Evolutionary conservation across 805 yeast genomes (phyloP).

Genomic region (Candida pini): DNA sequence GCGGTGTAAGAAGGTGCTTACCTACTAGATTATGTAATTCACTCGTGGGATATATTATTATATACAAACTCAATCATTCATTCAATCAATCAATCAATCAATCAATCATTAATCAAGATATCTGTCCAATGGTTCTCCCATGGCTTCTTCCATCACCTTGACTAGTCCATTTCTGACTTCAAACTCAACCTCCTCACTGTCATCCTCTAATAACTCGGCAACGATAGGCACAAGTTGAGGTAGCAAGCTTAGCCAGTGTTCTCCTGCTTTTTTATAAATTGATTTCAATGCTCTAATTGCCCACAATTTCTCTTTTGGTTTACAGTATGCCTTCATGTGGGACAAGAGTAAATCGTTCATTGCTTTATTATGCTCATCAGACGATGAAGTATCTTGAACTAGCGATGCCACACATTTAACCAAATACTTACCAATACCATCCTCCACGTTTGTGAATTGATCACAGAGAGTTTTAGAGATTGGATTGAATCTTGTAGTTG

Average conservation of each 20-base stretch:
- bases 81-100: not conserved
- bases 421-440: conserved; percentile 69
- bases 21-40: too few species aligned
- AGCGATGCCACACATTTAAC: conserved; percentile 76
- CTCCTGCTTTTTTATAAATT: conserved; percentile 88
- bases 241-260: conserved; percentile 83
- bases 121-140: conserved; percentile 93
- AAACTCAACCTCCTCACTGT: conserved; percentile 85
- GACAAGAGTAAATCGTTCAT: conserved; percentile 59
- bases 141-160: conserved; percentile 81
- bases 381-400: conserved; percentile 58
- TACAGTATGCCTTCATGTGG: conserved; percentile 61
- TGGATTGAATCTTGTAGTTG: conserved; percentile 75
- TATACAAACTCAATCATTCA: too few species aligned
- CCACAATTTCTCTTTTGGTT: conserved; percentile 64
- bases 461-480: conserved; percentile 56
- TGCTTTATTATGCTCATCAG: conserved; percentile 64
- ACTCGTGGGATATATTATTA: too few species aligned
- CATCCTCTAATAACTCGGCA: conserved; percentile 94
- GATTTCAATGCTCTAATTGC: conserved; percentile 73
- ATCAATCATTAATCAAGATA: conserved; percentile 42
- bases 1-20: too few species aligned
- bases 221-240: conserved; percentile 95
- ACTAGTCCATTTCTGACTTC: conserved; percentile 90
- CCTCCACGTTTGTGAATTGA: conserved; percentile 67